Evolutionary conservation across 345 rosid genomes (phyloP).

Genomic region (Populus deltoides): DNA sequence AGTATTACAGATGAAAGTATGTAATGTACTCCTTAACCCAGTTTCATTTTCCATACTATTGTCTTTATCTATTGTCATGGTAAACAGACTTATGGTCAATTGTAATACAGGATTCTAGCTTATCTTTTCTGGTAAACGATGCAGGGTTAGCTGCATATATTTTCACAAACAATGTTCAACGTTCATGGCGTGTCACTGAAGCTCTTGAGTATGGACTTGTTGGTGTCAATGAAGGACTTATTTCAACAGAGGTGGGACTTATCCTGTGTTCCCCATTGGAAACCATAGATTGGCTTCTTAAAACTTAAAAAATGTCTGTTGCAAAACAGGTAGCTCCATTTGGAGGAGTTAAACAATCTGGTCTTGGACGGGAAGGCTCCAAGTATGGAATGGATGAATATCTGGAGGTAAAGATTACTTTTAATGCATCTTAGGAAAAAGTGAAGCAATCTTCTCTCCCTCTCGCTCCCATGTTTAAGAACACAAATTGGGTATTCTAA

Average conservation of each 20-base stretch:
- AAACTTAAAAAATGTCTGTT: slow-evolving; percentile 7
- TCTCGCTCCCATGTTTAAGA: no score
- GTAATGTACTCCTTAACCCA: neutral
- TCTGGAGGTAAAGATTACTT: slow-evolving; percentile 54
- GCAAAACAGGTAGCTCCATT: slow-evolving; percentile 86
- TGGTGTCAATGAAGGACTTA: slow-evolving; percentile 88
- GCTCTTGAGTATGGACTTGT: slow-evolving; percentile 92
- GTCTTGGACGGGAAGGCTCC: slow-evolving; percentile 97
- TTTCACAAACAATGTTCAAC: slow-evolving; percentile 80
- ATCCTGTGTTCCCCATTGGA: neutral
- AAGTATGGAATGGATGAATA: slow-evolving; percentile 96
- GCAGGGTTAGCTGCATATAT: slow-evolving; percentile 92
- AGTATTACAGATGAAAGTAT: neutral
- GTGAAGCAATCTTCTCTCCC: no score
- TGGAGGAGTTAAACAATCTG: slow-evolving; percentile 93
- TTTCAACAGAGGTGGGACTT: slow-evolving; percentile 79
- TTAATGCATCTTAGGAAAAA: no score
- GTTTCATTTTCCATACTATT: neutral
- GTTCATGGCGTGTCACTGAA: slow-evolving; percentile 88
- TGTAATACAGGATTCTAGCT: neutral
- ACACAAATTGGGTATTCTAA: no score
- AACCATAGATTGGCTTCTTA: neutral
- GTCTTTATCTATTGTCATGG: neutral
- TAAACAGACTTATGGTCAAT: neutral
- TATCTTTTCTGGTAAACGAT: slow-evolving; percentile 8